Conservation (phyloP, 305 asterid species). For the Euphrasia arctica region DNA sequence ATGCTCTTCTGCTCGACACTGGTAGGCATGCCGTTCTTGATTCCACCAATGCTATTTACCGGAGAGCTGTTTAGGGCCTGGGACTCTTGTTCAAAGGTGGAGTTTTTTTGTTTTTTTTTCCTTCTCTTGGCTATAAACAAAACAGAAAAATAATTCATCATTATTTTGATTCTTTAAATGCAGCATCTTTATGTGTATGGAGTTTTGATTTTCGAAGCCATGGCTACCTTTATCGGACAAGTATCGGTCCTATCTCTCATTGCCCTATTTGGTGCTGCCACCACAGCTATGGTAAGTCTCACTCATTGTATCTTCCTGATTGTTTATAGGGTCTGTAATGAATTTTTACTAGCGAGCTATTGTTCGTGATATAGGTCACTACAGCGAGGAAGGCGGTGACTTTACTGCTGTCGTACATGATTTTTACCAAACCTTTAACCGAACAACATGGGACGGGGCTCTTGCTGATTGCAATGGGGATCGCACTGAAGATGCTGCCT, state of each 20-base stretch:
- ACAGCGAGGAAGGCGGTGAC: constrained; percentile 83
- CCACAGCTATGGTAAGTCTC: constrained; percentile 64
- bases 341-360: neutral
- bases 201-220: constrained; percentile 75
- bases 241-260: constrained; percentile 79
- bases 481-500: constrained; percentile 65
- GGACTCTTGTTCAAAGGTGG: constrained; percentile 76
- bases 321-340: neutral
- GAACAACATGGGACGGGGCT: constrained; percentile 70
- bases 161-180: constrained; percentile 17
- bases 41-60: constrained; percentile 80
- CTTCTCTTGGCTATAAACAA: neutral
- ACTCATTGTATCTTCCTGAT: neutral
- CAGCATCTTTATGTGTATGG: constrained; percentile 82
- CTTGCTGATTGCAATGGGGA: constrained; percentile 68
- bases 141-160: neutral
- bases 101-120: neutral
- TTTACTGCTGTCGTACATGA: constrained; percentile 56
- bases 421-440: constrained; percentile 71
- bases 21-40: constrained; percentile 95
- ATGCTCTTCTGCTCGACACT: constrained; percentile 96
- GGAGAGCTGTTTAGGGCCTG: constrained; percentile 82
- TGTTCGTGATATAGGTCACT: constrained; percentile 41
- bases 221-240: constrained; percentile 73
- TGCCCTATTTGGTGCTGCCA: constrained; percentile 76